Evolutionary conservation across 1,139 yeast genomes (phyloP), one percentile per base, ranked within the genome.

Genomic region (Diutina rugosa): DNA sequence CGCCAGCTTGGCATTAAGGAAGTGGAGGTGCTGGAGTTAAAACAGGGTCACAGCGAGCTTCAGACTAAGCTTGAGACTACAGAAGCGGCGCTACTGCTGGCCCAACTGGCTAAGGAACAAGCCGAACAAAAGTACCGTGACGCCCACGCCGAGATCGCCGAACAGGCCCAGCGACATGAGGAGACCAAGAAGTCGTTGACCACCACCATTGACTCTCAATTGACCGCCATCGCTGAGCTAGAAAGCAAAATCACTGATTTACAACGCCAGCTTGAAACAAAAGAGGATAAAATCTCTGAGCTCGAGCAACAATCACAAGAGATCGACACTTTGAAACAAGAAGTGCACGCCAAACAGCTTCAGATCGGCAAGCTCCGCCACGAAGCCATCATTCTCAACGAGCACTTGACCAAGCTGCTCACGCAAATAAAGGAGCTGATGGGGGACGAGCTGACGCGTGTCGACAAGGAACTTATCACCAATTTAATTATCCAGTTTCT

Each of bases 371-470:
- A 93, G 67, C 77, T 93, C 56, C 82, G 98, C 57, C 98, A 93
- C 67, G 98, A 93, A 69, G 95, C 96, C 1, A 93, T 93, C n/a
- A 89, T 90, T 41, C 72, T 91, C 57, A 93, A 93, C 67, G 99
- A 93, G 66, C 99, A 93, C 71, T 72, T 93, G 58, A 90, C 96
- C 18, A 91, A 93, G 66, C 95, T 98, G 1, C 72, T 95, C 58
- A 82, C 90, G 18, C 73, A 76, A 77, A 74, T 91, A 69, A 82
- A 93, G 58, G 90, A 90, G 64, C 84, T 85, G 80, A 80, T 87
- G 56, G 69, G 70, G 51, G 84, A 83, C 58, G 81, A 88, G 6
- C 69, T 72, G 54, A 90, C 87, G 58, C 78, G 85, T 7, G 90
- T 91, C 1, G 98, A 91, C 66, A 86, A 87, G 65, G 96, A 90